Evolutionary conservation across 1,139 yeast genomes (phyloP), one percentile per base, ranked within the genome.

Genomic region (Suhomyces bribrorum): DNA sequence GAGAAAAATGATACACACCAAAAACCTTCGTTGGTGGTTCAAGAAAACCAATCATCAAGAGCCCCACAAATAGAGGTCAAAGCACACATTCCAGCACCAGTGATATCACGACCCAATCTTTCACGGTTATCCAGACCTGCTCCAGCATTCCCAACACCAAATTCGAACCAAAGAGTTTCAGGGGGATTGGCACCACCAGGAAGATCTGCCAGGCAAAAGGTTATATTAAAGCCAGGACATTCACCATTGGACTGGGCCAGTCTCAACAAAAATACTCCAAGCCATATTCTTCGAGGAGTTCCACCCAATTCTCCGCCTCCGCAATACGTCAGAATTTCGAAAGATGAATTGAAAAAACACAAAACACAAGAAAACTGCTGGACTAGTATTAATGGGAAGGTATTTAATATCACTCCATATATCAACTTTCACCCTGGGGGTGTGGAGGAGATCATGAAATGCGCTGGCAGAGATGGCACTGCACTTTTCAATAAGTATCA

Each of bases 351-450:
- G 40, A 65, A 69, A 34, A 64, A 61, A 36, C 97, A 92, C 58
- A 73, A 69, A 22, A 59, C 69, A 0, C 50, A 46, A 14, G 75
- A 76, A 1, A 96, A 92, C 54, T 86, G 87, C 44, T 92, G 98
- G 98, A 85, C 94, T 5, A 79, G 80, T 30, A 72, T 92, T 11
- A 79, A 79, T 36, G 90, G 92, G 1, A 83, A 79, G 51, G 95
- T 92, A 2, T 92, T 86, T 64, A 87, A 90, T 54, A 71, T 92
- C 22, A 82, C 96, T 0, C 82, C 86, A 7, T 92, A 92, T 59
- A 60, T 92, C 24, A 70, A 79, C 40, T 92, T 83, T 59, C 98
- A 92, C 52, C 98, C 98, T 0, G 98, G 98, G 16, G 98, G 98
- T 1, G 81, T 73, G 2, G 80, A 77, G 5, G 89, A 89, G 53